These are phyloP conservation scores for Hylodesmum podocarpum DNA, from an alignment of 306 rosid species.

Conservation along the genomic window DNA sequence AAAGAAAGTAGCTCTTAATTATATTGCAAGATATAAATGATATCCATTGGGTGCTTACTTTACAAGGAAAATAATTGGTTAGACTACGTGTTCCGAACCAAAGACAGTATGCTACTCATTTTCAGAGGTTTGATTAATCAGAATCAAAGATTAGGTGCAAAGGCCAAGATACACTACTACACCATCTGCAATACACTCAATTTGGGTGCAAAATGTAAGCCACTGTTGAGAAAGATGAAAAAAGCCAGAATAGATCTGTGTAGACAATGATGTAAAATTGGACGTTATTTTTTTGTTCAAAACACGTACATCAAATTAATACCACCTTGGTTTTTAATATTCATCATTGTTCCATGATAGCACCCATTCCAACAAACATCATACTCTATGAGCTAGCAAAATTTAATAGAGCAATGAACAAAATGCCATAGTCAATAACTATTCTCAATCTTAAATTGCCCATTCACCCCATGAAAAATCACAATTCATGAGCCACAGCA, in stretches of 20 bases:
- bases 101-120: not conserved
- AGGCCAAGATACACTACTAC: not conserved
- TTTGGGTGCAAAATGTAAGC: not conserved
- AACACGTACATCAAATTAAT: not conserved
- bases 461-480: not conserved
- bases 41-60: not conserved
- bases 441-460: not conserved
- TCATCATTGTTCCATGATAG: not conserved
- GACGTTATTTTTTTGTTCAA: not conserved
- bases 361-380: not conserved
- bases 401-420: slow-evolving; percentile 10
- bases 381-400: not conserved
- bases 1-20: too few species aligned
- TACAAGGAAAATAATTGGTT: not conserved
- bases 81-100: not conserved
- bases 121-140: not conserved
- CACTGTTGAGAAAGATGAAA: not conserved
- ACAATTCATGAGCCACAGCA: not conserved
- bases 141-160: not conserved
- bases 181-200: not conserved
- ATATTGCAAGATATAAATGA: not conserved
- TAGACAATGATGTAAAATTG: not conserved
- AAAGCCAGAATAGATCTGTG: not conserved
- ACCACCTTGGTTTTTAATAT: not conserved
- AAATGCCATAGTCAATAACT: not conserved